These are phyloP conservation scores for Globisporangium spiculum DNA, from an alignment of 352 stramenopile genomes.

Conservation along the genomic window DNA sequence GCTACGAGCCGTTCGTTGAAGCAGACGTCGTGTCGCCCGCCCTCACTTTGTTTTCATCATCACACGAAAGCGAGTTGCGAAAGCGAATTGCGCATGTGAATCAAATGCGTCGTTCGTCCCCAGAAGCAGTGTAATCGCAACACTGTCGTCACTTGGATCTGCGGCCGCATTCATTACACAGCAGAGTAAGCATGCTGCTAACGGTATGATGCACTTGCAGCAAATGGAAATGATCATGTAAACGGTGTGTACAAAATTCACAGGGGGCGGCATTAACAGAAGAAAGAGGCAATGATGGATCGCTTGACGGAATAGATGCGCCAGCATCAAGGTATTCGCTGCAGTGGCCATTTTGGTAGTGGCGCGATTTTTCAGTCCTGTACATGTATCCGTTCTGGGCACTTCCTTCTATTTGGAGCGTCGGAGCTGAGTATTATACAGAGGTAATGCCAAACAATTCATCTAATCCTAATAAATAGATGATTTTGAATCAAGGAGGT, in stretches of 20 bases:
- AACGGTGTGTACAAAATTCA: not conserved
- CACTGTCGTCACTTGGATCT: not conserved
- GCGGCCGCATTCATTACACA: not conserved
- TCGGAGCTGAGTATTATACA: too few species aligned
- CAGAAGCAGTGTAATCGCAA: too few species aligned
- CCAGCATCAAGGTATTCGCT: not conserved
- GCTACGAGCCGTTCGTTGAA: not conserved
- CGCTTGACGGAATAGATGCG: not conserved
- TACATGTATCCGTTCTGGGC: not conserved
- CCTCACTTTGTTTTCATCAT: not conserved
- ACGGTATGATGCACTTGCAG: not conserved
- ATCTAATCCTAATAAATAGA: too few species aligned
- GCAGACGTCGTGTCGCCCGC: not conserved
- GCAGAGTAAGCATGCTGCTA: not conserved
- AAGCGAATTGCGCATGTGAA: not conserved
- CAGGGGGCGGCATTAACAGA: not conserved
- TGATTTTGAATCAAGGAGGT: too few species aligned
- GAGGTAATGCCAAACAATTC: too few species aligned
- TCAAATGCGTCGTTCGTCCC: too few species aligned
- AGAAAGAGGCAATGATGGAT: not conserved
- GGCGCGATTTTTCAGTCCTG: not conserved
- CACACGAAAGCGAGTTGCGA: not conserved
- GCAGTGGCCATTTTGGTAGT: not conserved
- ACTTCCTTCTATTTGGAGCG: too few species aligned
- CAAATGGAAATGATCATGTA: not conserved